A percentile compares a stretch with the other conserved stretches of the same genome.
Evolutionary conservation across 2,329 filamentous ascomycete species (phyloP).

Genomic region (Xylariaceae sp.): DNA sequence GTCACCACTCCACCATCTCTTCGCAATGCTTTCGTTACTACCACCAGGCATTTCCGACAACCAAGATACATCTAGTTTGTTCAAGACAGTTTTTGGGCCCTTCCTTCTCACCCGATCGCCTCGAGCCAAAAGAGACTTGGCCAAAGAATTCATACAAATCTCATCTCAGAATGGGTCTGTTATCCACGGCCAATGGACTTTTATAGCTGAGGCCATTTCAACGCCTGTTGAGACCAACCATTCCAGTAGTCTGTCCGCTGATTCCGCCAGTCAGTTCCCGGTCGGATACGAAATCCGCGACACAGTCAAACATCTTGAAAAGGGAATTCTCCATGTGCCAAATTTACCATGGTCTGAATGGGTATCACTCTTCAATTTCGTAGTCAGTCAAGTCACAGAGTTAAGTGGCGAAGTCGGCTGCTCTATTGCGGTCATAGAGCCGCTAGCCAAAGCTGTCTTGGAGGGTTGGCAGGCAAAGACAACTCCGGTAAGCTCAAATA

Average conservation of each 20-base stretch:
- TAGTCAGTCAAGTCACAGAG: slow-evolving; percentile 51
- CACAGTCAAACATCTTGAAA: slow-evolving; percentile 60
- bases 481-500: slow-evolving; percentile 23
- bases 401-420: slow-evolving; percentile 64
- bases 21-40: slow-evolving; percentile 52
- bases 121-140: slow-evolving; percentile 42
- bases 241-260: slow-evolving; percentile 35
- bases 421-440: slow-evolving; percentile 63
- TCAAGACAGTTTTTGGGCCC: slow-evolving; percentile 49
- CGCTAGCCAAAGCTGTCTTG: slow-evolving; percentile 53
- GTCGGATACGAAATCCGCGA: slow-evolving; percentile 66
- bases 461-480: slow-evolving; percentile 30
- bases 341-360: slow-evolving; percentile 44
- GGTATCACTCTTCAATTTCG: slow-evolving; percentile 50
- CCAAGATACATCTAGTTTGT: slow-evolving; percentile 40
- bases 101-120: slow-evolving; percentile 50
- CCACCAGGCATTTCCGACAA: slow-evolving; percentile 45
- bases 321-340: slow-evolving; percentile 49
- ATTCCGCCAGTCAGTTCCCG: slow-evolving; percentile 40
- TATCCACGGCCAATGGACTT: slow-evolving; percentile 47
- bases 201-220: slow-evolving; percentile 44
- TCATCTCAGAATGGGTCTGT: slow-evolving; percentile 41
- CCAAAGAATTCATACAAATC: slow-evolving; percentile 46
- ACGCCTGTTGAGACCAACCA: slow-evolving; percentile 38
- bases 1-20: slow-evolving; percentile 60